Percentiles rank a stretch among this genome's conserved stretches.
Conservation (phyloP, 768 basidiomycete genomes). For the Cystobasidium onofrii region DNA sequence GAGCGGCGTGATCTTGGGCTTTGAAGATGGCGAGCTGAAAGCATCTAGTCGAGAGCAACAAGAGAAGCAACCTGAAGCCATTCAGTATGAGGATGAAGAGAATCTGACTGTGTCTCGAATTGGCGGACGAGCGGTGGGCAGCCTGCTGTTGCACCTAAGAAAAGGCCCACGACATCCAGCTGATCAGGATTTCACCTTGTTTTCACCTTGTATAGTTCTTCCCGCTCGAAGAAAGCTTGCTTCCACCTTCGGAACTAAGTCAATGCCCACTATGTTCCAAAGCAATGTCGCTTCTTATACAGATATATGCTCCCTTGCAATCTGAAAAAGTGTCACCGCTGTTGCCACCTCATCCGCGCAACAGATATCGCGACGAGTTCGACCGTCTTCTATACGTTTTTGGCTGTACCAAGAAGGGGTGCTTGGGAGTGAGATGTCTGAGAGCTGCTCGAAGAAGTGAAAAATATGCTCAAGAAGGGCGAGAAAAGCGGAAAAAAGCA, state of each 20-base stretch:
- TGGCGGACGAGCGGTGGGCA: slow-evolving; percentile 6
- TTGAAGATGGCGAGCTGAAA: slow-evolving; percentile 26
- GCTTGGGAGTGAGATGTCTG: slow-evolving; percentile 13
- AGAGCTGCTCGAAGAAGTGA: not conserved
- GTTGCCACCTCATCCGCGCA: slow-evolving; percentile 2
- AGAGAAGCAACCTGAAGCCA: not conserved
- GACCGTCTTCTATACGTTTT: slow-evolving; percentile 23
- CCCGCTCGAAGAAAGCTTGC: slow-evolving; percentile 5
- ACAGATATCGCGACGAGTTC: slow-evolving; percentile 19
- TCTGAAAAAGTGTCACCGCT: slow-evolving; percentile 7
- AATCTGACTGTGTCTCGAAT: slow-evolving; percentile 8
- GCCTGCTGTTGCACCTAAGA: not conserved
- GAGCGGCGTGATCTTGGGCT: slow-evolving; percentile 23
- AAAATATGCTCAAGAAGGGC: slow-evolving; percentile 7
- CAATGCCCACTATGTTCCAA: slow-evolving; percentile 5
- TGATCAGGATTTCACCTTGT: not conserved
- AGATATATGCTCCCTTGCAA: slow-evolving; percentile 20
- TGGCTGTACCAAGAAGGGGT: slow-evolving; percentile 17
- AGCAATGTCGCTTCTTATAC: slow-evolving; percentile 10
- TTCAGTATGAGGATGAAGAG: not conserved
- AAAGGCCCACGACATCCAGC: not conserved
- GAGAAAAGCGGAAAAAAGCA: slow-evolving; percentile 1
- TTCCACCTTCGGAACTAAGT: not conserved
- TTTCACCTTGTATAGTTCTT: not conserved
- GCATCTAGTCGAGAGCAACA: not conserved